Base-by-base conservation (phyloP, 495 filamentous ascomycete species). In the Eremomyces bilateralis region DNA sequence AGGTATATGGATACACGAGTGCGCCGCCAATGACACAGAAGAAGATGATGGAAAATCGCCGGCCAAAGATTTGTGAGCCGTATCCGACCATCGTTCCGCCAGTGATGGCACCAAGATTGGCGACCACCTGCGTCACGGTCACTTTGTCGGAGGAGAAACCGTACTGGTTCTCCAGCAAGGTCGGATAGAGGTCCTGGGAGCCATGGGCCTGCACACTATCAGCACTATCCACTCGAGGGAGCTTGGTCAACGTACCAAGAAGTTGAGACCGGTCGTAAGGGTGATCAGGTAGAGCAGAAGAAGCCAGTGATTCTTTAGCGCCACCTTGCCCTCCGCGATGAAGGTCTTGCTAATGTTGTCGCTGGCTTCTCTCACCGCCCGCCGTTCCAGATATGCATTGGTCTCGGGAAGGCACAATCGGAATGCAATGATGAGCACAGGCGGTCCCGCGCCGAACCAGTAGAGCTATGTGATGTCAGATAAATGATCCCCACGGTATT, bases 211-310 rank as follows among this genome's bases (percentile, higher is more conserved):
- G 38, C 27, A 45, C 15, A 43, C 49, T 15, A 48, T 42, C 6
- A 49, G 42, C 35, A 46, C 16, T 13, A 38, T 15, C 29, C 8
- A 8, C 1, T 4, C 3, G n/a, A n/a, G n/a, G n/a, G n/a, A n/a
- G 30, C 15, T 11, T 15, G 27, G 10, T 15, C 15, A 19, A 42
- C 50, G 28, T 51, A 67, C 64, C 79, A 85, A 80, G 53, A 85
- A 88, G 52, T 88, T 91, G 62, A 91, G 85, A 1, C 80, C 80
- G 4, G 80, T 70, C 81, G 88, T 88, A 12, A 91, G 59, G 15
- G 88, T 53, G 15, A 91, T 78, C 21, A 88, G 58, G 53, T 91
- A 91, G 33, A 71, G 57, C 21, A 88, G 57, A 3, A 91, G 52
- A 13, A 82, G 34, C 81, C 81, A 88, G 49, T 91, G 77, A 11